Evolutionary conservation across 169 alveolate genomes (phyloP).

Genomic region (Eimeria brunetti): DNA sequence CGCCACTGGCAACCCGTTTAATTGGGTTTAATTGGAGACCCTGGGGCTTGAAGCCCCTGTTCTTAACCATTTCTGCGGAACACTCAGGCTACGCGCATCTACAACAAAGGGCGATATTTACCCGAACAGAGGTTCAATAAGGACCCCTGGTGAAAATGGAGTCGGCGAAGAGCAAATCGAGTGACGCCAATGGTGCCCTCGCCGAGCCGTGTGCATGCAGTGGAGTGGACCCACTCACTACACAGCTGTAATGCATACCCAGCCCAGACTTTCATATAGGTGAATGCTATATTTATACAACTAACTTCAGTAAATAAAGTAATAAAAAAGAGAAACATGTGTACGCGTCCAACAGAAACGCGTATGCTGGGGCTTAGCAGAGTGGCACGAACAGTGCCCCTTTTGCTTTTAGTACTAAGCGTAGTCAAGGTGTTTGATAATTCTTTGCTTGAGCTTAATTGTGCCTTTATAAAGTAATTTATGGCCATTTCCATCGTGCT

Average conservation of each 20-base stretch:
- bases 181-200: not conserved
- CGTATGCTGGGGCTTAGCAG: not conserved
- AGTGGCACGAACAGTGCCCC: not conserved
- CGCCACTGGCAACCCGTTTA: conserved; percentile 70
- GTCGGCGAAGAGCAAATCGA: not conserved
- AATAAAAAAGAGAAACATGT: not conserved
- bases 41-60: conserved; percentile 82
- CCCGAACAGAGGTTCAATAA: not conserved
- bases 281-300: not conserved
- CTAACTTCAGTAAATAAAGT: not conserved
- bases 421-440: not conserved
- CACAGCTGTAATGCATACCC: not conserved
- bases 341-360: not conserved
- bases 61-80: conserved; percentile 68
- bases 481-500: not conserved
- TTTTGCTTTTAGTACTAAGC: not conserved
- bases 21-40: conserved; percentile 78
- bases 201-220: conserved; percentile 29
- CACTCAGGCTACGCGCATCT: not conserved
- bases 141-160: not conserved
- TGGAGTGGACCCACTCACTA: conserved; percentile 5
- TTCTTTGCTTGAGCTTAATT: not conserved
- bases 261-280: not conserved
- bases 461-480: not conserved
- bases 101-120: not conserved